Evolutionary conservation across 2,329 filamentous ascomycete species (phyloP), one percentile per base, ranked within the genome.

Genomic region (Fusarium oligoseptatum): DNA sequence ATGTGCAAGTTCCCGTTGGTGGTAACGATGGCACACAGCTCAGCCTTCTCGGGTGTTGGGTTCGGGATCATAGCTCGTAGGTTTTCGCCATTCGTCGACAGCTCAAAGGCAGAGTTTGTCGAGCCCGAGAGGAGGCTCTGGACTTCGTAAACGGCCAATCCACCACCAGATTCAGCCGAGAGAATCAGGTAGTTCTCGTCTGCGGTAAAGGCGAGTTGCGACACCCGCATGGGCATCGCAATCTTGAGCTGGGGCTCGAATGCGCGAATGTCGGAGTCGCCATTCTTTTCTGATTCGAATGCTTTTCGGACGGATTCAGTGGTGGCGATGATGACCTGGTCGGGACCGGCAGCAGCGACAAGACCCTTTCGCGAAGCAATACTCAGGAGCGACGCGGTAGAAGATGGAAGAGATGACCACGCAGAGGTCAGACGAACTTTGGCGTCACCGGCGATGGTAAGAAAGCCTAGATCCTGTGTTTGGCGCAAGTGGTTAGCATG

Each of bases 161-260:
- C 95, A 37, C 95, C 93, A 12, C 94, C 93, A 64, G 89, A 87
- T 82, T 98, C 94, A 3, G 94, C 94, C 12, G 94, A 95, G 29
- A 98, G 86, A 39, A 98, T 89, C 70, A 99, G 86, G 76, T 93
- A 95, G 77, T 91, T 91, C 81, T 98, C 97, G 78, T 97, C 94
- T n/a, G 94, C 90, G 1, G 95, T 96, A 82, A 99, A 99, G 17
- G 92, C 92, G 22, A 99, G 87, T 82, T 99, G 97, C 12, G 95
- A 97, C 64, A 98, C 89, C 76, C 93, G 92, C 79, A 91, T 89
- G 11, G 93, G 90, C 78, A 97, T 88, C 2, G 91, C 86, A 8
- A 98, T 88, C 68, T 88, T 92, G 61, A 94, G 86, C 81, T 96
- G 91, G 4, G 95, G 93, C 69, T 91, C 86, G 78, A 97, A 97